Conservation (phyloP, 2,329 filamentous ascomycete genomes). For the Mycosphaerelloides madeirae region DNA sequence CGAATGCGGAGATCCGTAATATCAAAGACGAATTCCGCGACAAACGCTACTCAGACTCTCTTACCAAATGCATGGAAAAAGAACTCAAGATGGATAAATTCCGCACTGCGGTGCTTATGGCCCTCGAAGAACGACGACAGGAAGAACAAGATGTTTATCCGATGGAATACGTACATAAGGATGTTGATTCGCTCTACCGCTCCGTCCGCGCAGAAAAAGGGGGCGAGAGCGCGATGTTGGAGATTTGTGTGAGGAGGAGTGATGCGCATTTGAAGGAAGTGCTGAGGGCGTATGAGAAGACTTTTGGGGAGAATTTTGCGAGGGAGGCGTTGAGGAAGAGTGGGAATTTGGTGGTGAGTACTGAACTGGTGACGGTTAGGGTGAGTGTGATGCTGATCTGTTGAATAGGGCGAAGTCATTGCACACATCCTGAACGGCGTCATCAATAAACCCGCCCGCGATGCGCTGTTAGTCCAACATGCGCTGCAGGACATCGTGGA, state of each 20-base stretch:
- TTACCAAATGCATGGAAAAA: constrained; percentile 80
- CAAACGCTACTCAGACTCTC: constrained; percentile 80
- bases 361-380: too few relatives aligned
- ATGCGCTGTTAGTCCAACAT: constrained; percentile 85
- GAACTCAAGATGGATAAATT: constrained; percentile 97
- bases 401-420: constrained; percentile 75
- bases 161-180: constrained; percentile 55
- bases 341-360: constrained; percentile 82
- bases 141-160: constrained; percentile 65
- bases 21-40: constrained; percentile 89
- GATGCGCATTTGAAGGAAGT: constrained; percentile 79
- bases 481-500: constrained; percentile 60
- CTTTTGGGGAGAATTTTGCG: constrained; percentile 76
- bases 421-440: constrained; percentile 94
- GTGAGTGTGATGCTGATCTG: too few relatives aligned
- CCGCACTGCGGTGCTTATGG: constrained; percentile 77
- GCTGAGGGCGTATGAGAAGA: constrained; percentile 67
- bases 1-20: constrained; percentile 75
- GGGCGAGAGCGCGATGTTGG: constrained; percentile 82
- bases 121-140: constrained; percentile 77
- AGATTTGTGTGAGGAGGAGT: constrained; percentile 73
- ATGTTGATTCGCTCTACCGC: constrained; percentile 67
- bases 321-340: constrained; percentile 83
- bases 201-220: constrained; percentile 68
- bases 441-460: constrained; percentile 90